These are phyloP conservation scores for Colletotrichum salicis DNA, from an alignment of 2,329 filamentous ascomycete genomes.

Conservation along the genomic window DNA sequence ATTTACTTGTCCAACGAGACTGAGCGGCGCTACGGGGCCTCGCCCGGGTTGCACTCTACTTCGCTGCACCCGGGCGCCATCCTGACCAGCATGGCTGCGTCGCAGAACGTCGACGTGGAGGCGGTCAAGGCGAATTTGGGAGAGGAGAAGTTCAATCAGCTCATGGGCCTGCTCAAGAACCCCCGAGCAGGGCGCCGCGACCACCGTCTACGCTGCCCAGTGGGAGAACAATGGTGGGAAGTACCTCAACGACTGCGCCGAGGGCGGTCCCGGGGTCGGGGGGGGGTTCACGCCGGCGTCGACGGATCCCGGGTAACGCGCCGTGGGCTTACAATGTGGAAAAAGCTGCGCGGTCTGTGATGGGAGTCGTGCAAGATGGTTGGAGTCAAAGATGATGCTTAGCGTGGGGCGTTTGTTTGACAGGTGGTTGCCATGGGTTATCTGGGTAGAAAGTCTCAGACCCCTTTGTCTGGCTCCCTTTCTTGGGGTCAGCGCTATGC, in stretches of 20 bases:
- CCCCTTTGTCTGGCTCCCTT: not conserved
- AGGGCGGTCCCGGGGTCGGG: not conserved
- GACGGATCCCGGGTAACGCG: slow-evolving; percentile 36
- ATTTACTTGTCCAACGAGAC: slow-evolving; percentile 62
- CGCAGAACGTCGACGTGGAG: not conserved
- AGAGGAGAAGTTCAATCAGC: not conserved
- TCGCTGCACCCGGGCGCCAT: slow-evolving; percentile 23
- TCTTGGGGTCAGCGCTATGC: not conserved
- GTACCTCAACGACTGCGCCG: slow-evolving; percentile 54
- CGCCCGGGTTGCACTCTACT: slow-evolving; percentile 44
- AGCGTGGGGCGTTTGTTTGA: not conserved
- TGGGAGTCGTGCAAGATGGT: slow-evolving; percentile 8
- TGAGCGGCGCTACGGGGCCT: slow-evolving; percentile 48
- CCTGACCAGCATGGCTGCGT: slow-evolving; percentile 2
- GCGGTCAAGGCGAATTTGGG: not conserved
- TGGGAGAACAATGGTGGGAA: slow-evolving; percentile 57
- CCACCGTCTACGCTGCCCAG: slow-evolving; percentile 55
- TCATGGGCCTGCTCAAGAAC: slow-evolving; percentile 4
- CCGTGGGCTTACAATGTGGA: slow-evolving; percentile 35
- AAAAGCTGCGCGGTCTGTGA: slow-evolving; percentile 21
- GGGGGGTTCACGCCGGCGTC: slow-evolving; percentile 8
- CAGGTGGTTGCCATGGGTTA: not conserved
- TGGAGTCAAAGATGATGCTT: not conserved
- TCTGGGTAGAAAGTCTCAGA: not conserved
- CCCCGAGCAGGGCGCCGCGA: slow-evolving; percentile 58